These are phyloP conservation scores for Claviceps spartinae DNA, from an alignment of 2,329 filamentous ascomycete genomes.

Conservation along the genomic window DNA sequence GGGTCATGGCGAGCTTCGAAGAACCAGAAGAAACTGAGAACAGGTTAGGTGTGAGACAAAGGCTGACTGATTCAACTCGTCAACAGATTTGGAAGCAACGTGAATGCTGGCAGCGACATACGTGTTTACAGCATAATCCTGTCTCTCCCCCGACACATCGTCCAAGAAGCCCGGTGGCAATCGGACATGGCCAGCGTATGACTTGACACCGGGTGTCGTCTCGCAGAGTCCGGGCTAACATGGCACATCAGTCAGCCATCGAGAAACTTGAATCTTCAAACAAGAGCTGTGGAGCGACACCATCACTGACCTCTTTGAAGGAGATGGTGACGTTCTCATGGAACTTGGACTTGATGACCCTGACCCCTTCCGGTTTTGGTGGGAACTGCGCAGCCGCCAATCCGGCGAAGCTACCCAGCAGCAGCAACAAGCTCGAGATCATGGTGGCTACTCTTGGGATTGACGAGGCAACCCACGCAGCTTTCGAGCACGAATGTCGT, in stretches of 20 bases:
- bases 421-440: conserved; percentile 5
- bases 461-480: background rate
- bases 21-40: conserved; percentile 32
- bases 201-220: conserved; percentile 47
- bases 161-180: conserved; percentile 30
- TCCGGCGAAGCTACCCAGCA: conserved; percentile 11
- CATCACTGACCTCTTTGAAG: conserved; percentile 36
- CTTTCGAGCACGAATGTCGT: background rate
- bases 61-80: background rate
- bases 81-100: too few species aligned
- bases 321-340: conserved; percentile 46
- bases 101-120: conserved; percentile 15
- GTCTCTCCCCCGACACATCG: conserved; percentile 28
- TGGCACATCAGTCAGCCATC: conserved; percentile 7
- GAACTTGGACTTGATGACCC: conserved; percentile 42
- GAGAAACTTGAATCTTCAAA: background rate
- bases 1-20: conserved; percentile 30
- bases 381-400: conserved; percentile 18
- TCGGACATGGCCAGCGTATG: conserved; percentile 50
- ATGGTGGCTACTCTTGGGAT: background rate
- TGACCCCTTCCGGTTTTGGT: conserved; percentile 21
- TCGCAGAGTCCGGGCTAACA: conserved; percentile 40
- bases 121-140: conserved; percentile 32
- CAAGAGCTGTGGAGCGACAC: background rate
- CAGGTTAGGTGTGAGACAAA: background rate